Evolutionary conservation across 176 grass and related monocot species (phyloP), one percentile per base, ranked within the genome.

Genomic region (Sorghum bicolor): DNA sequence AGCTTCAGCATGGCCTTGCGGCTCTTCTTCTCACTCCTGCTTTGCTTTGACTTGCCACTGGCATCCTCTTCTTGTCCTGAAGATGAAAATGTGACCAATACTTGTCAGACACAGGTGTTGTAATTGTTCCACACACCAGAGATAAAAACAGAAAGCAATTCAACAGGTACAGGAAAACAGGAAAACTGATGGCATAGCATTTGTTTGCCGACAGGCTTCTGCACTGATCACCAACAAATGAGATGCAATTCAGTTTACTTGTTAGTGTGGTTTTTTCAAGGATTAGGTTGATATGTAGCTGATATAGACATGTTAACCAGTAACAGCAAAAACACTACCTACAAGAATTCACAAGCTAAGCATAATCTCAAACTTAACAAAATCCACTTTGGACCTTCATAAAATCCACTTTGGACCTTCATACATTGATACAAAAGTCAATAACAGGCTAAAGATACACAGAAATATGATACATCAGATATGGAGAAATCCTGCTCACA

Each of bases 1-100:
- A 94, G 92, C 72, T 94, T 94, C 60, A 94, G 58, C 89, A 94
- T 94, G 13, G 92, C 92, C 69, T 94, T 94, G 38, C 92, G 89
- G 81, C 89, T 94, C 81, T 94, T 94, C 57, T 92, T 94, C 87
- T 94, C 92, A 30, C 89, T 94, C 76, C 87, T 92, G 87, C 92
- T 94, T 79, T 89, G 92, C 79, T 92, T 94, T 77, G 86, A 91
- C 76, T 79, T 94, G 81, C 87, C 92, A 43, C 64, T 82, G 37
- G 25, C 86, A 82, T 89, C 89, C 37, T 70, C 89, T 79, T 75
- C 78, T 90, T 86, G 82, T 31, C 85, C 88, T 86, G 43, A 65
- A 67, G 14, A 63, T 41, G 12, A 33, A 45, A 82, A 89, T 73
- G 8, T 53, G 10, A 76, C 7, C 6, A 22, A 70, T n/a, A 48